Conservation (phyloP, 495 filamentous ascomycete species). For the Annulohypoxylon bovei region DNA sequence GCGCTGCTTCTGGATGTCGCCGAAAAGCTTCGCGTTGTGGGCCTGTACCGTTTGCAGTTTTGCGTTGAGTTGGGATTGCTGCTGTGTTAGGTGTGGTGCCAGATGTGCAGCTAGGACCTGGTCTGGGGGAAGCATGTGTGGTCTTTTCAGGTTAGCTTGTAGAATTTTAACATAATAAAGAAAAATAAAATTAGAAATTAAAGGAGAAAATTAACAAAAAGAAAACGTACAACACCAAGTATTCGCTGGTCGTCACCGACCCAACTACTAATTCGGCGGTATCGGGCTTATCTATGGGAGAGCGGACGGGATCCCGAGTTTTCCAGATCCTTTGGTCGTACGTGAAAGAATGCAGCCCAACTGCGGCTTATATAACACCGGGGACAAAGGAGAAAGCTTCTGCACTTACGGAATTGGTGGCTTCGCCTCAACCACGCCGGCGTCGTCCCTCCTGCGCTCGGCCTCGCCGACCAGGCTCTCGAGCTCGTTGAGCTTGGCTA, state of each 20-base stretch:
- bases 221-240: constrained; percentile 59
- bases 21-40: constrained; percentile 71
- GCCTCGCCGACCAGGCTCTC: constrained; percentile 81
- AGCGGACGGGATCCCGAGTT: constrained; percentile 63
- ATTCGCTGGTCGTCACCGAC: constrained; percentile 63
- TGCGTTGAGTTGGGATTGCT: constrained; percentile 68
- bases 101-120: constrained; percentile 76
- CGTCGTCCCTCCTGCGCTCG: constrained; percentile 63
- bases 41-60: constrained; percentile 68
- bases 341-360: constrained; percentile 23
- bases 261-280: constrained; percentile 57
- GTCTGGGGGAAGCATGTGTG: constrained; percentile 78
- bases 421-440: constrained; percentile 40
- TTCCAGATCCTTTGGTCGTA: constrained; percentile 59
- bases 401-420: constrained; percentile 59
- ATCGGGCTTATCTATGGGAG: constrained; percentile 56
- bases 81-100: constrained; percentile 69
- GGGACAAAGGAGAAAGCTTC: constrained; percentile 1
- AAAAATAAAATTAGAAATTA: constrained; percentile 12
- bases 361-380: constrained; percentile 30
- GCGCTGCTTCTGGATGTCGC: constrained; percentile 71
- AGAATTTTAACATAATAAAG: background rate
- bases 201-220: constrained; percentile 19
- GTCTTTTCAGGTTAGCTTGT: constrained; percentile 55
- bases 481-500: constrained; percentile 81